These are phyloP conservation scores for Lentinula guzmanii DNA, from an alignment of 768 basidiomycete species.

Conservation along the genomic window DNA sequence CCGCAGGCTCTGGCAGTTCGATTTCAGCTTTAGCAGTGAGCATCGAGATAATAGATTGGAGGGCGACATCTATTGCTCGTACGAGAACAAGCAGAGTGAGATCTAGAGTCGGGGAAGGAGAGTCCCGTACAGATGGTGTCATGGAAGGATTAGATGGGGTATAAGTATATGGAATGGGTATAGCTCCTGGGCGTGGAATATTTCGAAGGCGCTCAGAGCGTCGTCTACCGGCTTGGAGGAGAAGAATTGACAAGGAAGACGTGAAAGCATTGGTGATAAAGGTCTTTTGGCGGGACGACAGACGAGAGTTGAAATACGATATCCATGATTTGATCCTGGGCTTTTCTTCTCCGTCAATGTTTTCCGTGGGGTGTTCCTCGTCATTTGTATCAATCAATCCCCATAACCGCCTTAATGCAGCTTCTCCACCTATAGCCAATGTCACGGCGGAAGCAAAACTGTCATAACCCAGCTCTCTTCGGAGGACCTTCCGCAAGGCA, in stretches of 20 bases:
- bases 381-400: conserved; percentile 11
- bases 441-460: conserved; percentile 71
- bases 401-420: conserved; percentile 45
- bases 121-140: conserved; percentile 8
- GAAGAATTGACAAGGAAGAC: conserved; percentile 47
- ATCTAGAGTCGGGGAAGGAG: conserved; percentile 55
- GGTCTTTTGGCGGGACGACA: conserved; percentile 40
- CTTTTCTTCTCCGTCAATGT: background rate
- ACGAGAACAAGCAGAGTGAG: conserved; percentile 64
- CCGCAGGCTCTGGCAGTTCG: background rate
- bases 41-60: conserved; percentile 46
- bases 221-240: conserved; percentile 47
- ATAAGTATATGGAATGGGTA: conserved; percentile 16
- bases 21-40: background rate
- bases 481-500: conserved; percentile 27
- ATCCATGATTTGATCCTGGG: conserved; percentile 5
- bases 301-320: conserved; percentile 12
- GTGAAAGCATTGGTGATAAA: conserved; percentile 56
- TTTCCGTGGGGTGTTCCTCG: background rate
- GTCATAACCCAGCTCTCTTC: conserved; percentile 50
- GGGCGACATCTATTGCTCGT: conserved; percentile 57
- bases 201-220: conserved; percentile 22
- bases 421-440: conserved; percentile 58
- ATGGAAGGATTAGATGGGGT: conserved; percentile 5
- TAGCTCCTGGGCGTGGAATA: background rate